Evolutionary conservation across 768 basidiomycete genomes (phyloP), one percentile per base, ranked within the genome.

Genomic region (Tephrocybe sp.): DNA sequence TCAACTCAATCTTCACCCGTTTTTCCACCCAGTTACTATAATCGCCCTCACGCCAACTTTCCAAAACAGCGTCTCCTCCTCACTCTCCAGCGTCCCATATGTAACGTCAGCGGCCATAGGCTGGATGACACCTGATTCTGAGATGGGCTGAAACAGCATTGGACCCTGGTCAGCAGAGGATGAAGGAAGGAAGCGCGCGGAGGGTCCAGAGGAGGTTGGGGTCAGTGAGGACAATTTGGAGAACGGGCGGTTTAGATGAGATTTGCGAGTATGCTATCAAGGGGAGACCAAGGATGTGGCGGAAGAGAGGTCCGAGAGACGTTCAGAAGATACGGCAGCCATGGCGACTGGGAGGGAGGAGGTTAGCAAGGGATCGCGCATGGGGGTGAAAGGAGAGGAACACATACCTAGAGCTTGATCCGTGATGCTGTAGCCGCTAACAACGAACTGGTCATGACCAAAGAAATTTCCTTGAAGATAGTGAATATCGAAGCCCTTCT

Each of bases 161-260:
- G 7, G 77, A 83, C 12, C 84, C 87, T 0, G 89, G 89, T 2
- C 89, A 81, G 12, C 76, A 76, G 38, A 92, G 80, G 7, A 82
- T 67, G 18, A 91, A 69, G 1, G 84, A 85, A 89, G 64, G 64
- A 90, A 91, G 15, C 81, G 80, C 8, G 77, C 67, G 3, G 78
- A 59, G 0, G 89, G 87, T 0, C 85, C 78, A 6, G 66, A 55
- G 4, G 68, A 55, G 8, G 62, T 26, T 8, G 86, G 84, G 0
- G 84, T 79, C 50, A 88, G 79, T 36, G 79, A 79, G 64, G 90
- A 86, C 35, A 92, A 69, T 54, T 90, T 90, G n/a, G 86, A 84
- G 0, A 82, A 64, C 85, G 72, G 0, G 82, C 63, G 3, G 88
- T 84, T 37, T 88, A 71, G 19, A 92, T 71, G 1, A 34, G 6